Evolutionary conservation across 345 rosid genomes (phyloP).

Genomic region (Jatropha curcas): DNA sequence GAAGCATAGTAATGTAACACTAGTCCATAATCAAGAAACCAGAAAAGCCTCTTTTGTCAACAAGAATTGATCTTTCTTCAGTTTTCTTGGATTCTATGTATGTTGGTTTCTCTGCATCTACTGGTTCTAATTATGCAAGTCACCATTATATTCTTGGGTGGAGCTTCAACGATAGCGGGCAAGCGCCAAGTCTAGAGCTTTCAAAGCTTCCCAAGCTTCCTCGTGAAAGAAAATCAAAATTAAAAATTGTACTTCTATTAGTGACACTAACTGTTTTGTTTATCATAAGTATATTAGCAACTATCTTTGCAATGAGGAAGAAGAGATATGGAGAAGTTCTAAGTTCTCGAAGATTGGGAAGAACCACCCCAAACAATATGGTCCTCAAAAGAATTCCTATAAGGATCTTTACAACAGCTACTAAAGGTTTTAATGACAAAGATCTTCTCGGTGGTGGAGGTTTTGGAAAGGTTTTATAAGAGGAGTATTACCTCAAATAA

Average conservation of each 20-base stretch:
- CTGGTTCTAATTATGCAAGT: constrained; percentile 3
- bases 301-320: background rate
- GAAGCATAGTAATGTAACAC: constrained; percentile 13
- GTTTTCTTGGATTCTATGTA: background rate
- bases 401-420: background rate
- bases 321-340: background rate
- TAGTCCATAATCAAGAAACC: constrained; percentile 5
- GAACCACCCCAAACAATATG: too few relatives aligned
- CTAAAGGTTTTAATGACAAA: background rate
- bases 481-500: background rate
- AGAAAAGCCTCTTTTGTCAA: background rate
- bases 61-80: background rate
- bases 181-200: background rate
- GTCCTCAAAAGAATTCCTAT: too few relatives aligned
- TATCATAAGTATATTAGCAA: background rate
- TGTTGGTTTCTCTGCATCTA: background rate
- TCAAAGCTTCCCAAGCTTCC: background rate
- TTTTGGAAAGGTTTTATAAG: constrained; percentile 1
- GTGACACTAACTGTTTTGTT: background rate
- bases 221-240: background rate
- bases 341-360: too few relatives aligned
- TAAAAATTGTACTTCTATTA: background rate
- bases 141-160: background rate
- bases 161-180: background rate
- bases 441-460: background rate